Evolutionary conservation across 257 asterid genomes (phyloP).

Genomic region (Primulina huaijiensis): DNA sequence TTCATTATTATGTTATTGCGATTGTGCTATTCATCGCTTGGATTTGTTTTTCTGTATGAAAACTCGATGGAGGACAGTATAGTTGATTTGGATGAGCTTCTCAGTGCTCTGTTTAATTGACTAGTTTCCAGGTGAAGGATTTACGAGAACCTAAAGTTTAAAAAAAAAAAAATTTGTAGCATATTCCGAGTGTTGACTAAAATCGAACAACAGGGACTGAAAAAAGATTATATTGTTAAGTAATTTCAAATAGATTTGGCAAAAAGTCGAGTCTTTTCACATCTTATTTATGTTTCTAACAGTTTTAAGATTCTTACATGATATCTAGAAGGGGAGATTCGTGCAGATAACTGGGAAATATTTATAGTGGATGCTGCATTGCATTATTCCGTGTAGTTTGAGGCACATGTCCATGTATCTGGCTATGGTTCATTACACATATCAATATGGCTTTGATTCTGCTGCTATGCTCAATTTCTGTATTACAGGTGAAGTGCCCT

Average conservation of each 20-base stretch:
- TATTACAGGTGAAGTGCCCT: conserved; percentile 68
- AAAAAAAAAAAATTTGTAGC: conserved; percentile 8
- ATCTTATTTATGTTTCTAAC: background rate
- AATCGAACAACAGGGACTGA: background rate
- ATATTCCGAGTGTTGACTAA: background rate
- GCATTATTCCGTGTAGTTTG: background rate
- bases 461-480: conserved; percentile 23
- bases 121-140: background rate
- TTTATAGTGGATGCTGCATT: background rate
- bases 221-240: background rate
- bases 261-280: background rate
- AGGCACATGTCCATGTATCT: background rate
- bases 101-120: background rate
- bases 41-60: background rate
- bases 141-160: conserved; percentile 6
- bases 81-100: background rate
- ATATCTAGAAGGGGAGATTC: background rate
- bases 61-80: background rate
- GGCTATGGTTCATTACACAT: conserved; percentile 7
- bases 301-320: conserved; percentile 14
- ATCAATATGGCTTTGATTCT: conserved; percentile 16
- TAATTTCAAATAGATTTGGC: conserved; percentile 14
- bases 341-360: conserved; percentile 3
- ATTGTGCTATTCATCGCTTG: background rate
- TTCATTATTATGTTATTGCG: background rate